Percentiles rank a stretch among this genome's conserved stretches.
Evolutionary conservation across 164 flowering plant species (phyloP).

Genomic region (Vitis amurensis): DNA sequence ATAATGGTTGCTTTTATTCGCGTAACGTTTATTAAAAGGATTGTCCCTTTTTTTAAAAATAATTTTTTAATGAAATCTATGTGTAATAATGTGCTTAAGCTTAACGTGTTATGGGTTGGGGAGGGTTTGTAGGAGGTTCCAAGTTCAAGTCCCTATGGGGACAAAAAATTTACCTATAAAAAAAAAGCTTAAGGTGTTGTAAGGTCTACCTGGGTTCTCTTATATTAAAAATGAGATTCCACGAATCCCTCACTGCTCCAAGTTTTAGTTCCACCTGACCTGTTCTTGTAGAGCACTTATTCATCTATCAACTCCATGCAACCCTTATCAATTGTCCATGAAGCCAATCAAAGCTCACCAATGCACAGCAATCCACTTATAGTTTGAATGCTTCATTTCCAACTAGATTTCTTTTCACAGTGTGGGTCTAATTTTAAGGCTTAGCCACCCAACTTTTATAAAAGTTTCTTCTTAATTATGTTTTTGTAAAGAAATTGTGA

Average conservation of each 20-base stretch:
- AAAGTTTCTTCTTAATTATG: background rate
- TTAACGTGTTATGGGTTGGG: background rate
- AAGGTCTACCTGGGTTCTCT: background rate
- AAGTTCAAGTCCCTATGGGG: too few species aligned
- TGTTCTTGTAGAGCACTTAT: background rate
- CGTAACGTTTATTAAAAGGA: background rate
- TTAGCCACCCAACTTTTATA: background rate
- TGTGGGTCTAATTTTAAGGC: background rate
- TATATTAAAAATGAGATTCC: background rate
- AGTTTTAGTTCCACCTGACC: background rate
- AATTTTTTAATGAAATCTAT: too few species aligned
- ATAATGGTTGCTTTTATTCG: background rate
- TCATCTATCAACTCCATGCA: background rate
- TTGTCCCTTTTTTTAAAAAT: too few species aligned
- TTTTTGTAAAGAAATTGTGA: background rate
- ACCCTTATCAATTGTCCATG: background rate
- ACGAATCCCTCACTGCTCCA: background rate
- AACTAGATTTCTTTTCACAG: background rate
- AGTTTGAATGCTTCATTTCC: background rate
- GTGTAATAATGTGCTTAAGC: background rate
- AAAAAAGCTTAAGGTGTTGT: background rate
- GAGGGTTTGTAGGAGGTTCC: too few species aligned
- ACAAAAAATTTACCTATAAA: too few species aligned
- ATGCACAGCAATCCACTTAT: too few species aligned
- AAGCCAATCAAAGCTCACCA: background rate